These are phyloP conservation scores for Phytophthora kernoviae DNA, from an alignment of 352 stramenopile genomes.

Conservation along the genomic window DNA sequence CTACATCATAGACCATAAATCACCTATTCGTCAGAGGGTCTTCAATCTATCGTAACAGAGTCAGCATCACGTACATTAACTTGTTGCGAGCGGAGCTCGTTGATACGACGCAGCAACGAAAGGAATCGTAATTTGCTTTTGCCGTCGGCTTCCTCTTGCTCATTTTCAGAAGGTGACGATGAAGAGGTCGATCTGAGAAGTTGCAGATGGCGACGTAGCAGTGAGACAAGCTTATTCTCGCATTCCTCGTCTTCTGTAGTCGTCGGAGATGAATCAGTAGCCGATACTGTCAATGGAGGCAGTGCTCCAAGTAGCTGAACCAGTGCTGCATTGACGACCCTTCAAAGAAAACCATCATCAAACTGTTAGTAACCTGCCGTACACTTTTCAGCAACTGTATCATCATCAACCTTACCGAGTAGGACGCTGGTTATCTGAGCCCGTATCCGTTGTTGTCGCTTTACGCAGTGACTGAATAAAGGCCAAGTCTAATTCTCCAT, in stretches of 20 bases:
- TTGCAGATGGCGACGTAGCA: slow-evolving; percentile 36
- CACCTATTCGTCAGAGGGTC: not conserved
- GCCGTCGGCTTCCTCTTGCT: slow-evolving; percentile 35
- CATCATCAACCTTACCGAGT: slow-evolving; percentile 8
- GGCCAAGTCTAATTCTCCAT: slow-evolving; percentile 64
- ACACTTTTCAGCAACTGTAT: not conserved
- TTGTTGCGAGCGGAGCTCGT: slow-evolving; percentile 85
- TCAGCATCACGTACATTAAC: slow-evolving; percentile 44
- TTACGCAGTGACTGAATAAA: slow-evolving; percentile 66
- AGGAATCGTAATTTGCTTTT: slow-evolving; percentile 74
- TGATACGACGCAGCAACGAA: slow-evolving; percentile 79
- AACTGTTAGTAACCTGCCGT: not conserved
- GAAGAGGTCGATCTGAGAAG: slow-evolving; percentile 30
- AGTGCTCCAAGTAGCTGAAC: slow-evolving; percentile 29
- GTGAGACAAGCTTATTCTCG: slow-evolving; percentile 36
- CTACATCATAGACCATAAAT: slow-evolving; percentile 27
- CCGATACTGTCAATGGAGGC: slow-evolving; percentile 8
- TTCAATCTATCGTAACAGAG: not conserved
- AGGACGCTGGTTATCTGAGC: not conserved
- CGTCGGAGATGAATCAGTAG: slow-evolving; percentile 4
- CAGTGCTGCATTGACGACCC: slow-evolving; percentile 33
- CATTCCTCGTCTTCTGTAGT: slow-evolving; percentile 22
- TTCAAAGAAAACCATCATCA: slow-evolving; percentile 8
- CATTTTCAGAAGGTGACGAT: slow-evolving; percentile 8
- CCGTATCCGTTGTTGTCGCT: slow-evolving; percentile 13